Evolutionary conservation across 495 filamentous ascomycete species (phyloP), one percentile per base, ranked within the genome.

Genomic region (Penicillium psychrofluorescens): DNA sequence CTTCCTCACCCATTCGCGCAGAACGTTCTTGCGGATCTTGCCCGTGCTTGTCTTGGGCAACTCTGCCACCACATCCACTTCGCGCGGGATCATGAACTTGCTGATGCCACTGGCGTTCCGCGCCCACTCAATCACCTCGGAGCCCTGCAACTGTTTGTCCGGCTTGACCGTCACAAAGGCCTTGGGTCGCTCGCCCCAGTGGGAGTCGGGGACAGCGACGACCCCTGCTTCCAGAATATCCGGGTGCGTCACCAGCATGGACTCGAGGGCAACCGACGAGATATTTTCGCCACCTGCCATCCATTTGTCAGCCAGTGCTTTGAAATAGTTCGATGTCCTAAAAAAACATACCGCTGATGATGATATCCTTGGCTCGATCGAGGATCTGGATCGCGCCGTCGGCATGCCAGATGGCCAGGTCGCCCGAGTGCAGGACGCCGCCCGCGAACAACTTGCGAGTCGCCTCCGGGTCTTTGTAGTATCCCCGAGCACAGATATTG

Each of bases 31-130:
- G 76, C 86, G 83, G 41, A 98, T 69, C 74, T 98, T 97, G 22
- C 92, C 92, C 2, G 92, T 98, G 55, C 84, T 90, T 22, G 94
- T 98, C 77, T 98, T 97, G 10, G 92, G 92, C 43, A 98, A 69
- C 62, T 96, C 90, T 15, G 66, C 46, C 29, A 98, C 80, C 41
- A 98, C 72, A 66, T 95, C 89, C 1, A 97, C 88, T 71, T 97
- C 92, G 38, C 85, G 75, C 8, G 92, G 92, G 15, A 97, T 81
- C 92, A 97, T 97, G 61, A 96, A 98, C 53, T 80, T 85, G 64
- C 85, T 89, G 51, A 98, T 95, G 16, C 64, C 64, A 53, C 85
- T 85, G 46, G 80, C 71, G 42, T 81, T 68, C 54, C 84, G 87
- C 9, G 91, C 90, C 92, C 92, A 98, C 31, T 75, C 58, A 44